A percentile compares a stretch with the other conserved stretches of the same genome.
Conservation (phyloP, 345 rosid genomes). For the Angophora floribunda region DNA sequence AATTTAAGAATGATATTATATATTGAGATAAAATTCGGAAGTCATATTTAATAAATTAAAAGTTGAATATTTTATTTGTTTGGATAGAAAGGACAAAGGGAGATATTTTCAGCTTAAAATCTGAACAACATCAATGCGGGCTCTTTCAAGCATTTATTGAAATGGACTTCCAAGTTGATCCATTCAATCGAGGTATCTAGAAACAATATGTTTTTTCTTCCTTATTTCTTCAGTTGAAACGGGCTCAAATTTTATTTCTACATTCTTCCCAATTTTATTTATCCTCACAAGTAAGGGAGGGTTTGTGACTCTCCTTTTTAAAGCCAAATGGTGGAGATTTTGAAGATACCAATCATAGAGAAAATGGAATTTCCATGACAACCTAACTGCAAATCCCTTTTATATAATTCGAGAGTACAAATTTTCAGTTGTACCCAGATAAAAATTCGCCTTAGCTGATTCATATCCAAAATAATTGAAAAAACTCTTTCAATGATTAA, state of each 20-base stretch:
- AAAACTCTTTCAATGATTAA: background rate
- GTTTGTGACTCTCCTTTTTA: too few relatives aligned
- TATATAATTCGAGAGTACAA: background rate
- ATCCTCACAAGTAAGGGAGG: background rate
- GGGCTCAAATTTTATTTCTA: background rate
- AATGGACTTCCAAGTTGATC: background rate
- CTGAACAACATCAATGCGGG: background rate
- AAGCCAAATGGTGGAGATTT: too few relatives aligned
- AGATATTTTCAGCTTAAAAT: too few relatives aligned
- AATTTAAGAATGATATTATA: accelerated
- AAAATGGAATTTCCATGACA: too few relatives aligned
- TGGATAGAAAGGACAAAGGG: background rate
- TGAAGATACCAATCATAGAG: background rate
- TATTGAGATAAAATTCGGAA: background rate
- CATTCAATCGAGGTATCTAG: background rate
- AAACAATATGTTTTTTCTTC: too few relatives aligned
- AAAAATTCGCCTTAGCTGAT: too few relatives aligned
- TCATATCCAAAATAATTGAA: background rate
- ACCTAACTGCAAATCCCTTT: too few relatives aligned
- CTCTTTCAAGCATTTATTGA: background rate
- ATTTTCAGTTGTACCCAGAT: background rate
- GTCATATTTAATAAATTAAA: background rate
- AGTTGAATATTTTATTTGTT: accelerated
- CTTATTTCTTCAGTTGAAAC: background rate
- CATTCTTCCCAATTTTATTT: background rate